phyloP scores from a whole-genome alignment of 176 grass and related monocot genomes.

The Aegilops longissima region DNA sequence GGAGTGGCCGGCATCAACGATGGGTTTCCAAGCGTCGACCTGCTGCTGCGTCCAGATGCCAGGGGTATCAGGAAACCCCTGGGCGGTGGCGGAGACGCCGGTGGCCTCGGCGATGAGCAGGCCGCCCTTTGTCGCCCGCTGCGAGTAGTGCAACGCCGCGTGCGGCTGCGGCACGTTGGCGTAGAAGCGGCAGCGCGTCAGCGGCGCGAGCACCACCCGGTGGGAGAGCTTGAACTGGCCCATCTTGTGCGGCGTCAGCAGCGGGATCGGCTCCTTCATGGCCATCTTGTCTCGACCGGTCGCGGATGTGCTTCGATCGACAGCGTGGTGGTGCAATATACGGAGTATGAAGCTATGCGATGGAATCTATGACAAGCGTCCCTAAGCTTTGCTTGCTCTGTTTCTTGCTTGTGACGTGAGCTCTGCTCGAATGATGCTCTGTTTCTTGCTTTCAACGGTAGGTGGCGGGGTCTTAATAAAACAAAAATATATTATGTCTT shows the following conservation, averaged over 20 bases:
- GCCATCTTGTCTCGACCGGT: not conserved
- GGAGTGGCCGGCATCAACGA: constrained; percentile 51
- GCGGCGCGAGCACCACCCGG: constrained; percentile 7
- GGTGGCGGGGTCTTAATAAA: not conserved
- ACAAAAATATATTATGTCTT: not conserved
- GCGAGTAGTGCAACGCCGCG: constrained; percentile 46
- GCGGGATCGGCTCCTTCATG: constrained; percentile 14
- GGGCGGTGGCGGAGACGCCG: constrained; percentile 29
- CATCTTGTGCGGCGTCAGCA: constrained; percentile 41
- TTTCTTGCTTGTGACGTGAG: not conserved
- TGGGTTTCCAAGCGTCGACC: constrained; percentile 49
- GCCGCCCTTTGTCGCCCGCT: constrained; percentile 40
- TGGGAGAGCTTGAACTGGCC: constrained; percentile 3
- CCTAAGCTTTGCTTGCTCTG: not conserved
- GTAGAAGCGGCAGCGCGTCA: not conserved
- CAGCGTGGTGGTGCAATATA: no score
- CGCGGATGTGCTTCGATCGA: not conserved
- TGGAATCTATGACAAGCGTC: no score
- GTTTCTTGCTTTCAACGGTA: not conserved
- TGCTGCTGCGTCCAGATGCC: constrained; percentile 38
- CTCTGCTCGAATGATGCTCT: no score
- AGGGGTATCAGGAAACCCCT: constrained; percentile 30
- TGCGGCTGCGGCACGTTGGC: not conserved
- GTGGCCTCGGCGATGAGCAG: constrained; percentile 47
- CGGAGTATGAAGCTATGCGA: not conserved